Base-by-base conservation (phyloP, 495 filamentous ascomycete genomes). In the Tuber microsphaerosporum region DNA sequence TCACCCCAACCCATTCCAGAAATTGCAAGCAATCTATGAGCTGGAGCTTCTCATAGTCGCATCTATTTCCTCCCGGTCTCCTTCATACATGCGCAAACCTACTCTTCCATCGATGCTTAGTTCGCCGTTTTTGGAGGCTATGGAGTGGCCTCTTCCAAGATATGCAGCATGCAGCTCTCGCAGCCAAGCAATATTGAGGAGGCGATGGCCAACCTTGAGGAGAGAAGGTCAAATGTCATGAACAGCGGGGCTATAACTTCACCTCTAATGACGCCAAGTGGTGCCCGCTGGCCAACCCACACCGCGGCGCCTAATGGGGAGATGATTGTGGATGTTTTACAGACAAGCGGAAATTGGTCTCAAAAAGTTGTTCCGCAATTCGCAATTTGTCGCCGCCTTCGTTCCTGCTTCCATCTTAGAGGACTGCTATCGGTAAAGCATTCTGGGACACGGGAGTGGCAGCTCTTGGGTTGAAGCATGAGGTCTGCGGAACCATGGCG, bases 371-470 rank as follows among this genome's bases (percentile, higher is more conserved):
- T 98, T 97, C 86, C 92, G 95, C 42, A 94, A 99, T 82, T 85
- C 98, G 14, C 95, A 99, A 82, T 97, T 92, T 82, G 97, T 99
- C 78, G 93, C 94, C 6, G 90, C 95, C 0, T 97, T 99, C 81
- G 91, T 97, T 39, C 92, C 95, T 10, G 85, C 90, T 14, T 87
- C 90, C 10, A 89, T 92, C 12, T 87, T 99, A 19, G 94, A 95
- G 92, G 77, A 94, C 91, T 0, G 91, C 94, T 71, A 89, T 90
- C 56, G 94, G 93, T 46, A 97, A 94, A 77, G 93, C 95, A 0
- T 99, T 98, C 84, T 93, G 96, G 89, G 93, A 99, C 82, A 92
- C 94, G 51, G 92, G 92, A 2, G 87, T 97, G 22, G 95, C 95
- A 19, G 94, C 94, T 9, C 85, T 97, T 46, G 90, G 90, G 56